These are phyloP conservation scores for Rubroboletus pulcherrimus DNA, from an alignment of 768 basidiomycete genomes.

Conservation along the genomic window DNA sequence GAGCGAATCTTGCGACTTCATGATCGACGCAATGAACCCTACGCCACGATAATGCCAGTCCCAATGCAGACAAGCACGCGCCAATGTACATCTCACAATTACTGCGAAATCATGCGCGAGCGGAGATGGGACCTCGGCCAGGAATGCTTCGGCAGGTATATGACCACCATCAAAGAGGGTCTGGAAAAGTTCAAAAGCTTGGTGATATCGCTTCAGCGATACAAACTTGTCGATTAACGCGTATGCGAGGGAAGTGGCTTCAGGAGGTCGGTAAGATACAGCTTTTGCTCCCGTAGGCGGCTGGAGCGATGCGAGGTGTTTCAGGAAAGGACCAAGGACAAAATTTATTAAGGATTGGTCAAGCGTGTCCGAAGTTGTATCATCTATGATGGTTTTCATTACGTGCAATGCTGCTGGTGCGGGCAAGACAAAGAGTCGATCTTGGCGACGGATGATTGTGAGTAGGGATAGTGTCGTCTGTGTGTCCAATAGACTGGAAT, in stretches of 20 bases:
- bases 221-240: slow-evolving; percentile 42
- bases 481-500: slow-evolving; percentile 20
- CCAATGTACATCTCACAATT: slow-evolving; percentile 47
- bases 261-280: slow-evolving; percentile 39
- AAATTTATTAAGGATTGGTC: slow-evolving; percentile 25
- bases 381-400: slow-evolving; percentile 22
- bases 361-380: slow-evolving; percentile 7
- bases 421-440: slow-evolving; percentile 10
- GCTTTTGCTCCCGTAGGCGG: slow-evolving; percentile 27
- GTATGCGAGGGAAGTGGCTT: slow-evolving; percentile 40
- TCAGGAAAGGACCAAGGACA: slow-evolving; percentile 31
- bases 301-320: slow-evolving; percentile 21
- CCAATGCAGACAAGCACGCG: slow-evolving; percentile 53
- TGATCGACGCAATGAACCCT: slow-evolving; percentile 33
- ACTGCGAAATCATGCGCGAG: slow-evolving; percentile 38
- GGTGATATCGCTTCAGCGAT: slow-evolving; percentile 27
- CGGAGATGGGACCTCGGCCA: slow-evolving; percentile 32
- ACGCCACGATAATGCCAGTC: slow-evolving; percentile 46
- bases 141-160: slow-evolving; percentile 47
- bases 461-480: slow-evolving; percentile 22
- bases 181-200: slow-evolving; percentile 48
- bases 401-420: slow-evolving; percentile 14
- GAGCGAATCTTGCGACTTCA: slow-evolving; percentile 22
- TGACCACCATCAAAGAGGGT: slow-evolving; percentile 41
- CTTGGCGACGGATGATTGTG: slow-evolving; percentile 14